These are phyloP conservation scores for Cyberlindnera mrakii DNA, from an alignment of 805 yeast genomes.

Conservation along the genomic window DNA sequence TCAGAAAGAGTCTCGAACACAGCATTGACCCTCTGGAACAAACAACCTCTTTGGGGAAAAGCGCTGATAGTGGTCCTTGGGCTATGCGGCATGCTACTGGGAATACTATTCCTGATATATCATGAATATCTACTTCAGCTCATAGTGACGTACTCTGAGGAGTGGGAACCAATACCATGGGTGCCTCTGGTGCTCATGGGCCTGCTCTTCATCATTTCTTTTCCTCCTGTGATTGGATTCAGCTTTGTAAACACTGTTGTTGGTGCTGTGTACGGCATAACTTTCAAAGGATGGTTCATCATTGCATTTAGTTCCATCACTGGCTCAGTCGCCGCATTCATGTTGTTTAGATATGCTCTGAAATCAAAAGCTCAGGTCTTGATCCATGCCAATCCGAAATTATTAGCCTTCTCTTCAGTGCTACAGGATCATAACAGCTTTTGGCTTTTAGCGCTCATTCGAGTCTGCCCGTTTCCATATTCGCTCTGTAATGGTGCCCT, in stretches of 20 bases:
- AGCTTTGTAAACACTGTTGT: constrained; percentile 56
- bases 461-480: constrained; percentile 91
- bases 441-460: constrained; percentile 58
- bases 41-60: constrained; percentile 14
- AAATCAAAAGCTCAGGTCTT: constrained; percentile 51
- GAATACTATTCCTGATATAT: constrained; percentile 9
- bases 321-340: constrained; percentile 75
- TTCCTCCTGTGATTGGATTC: constrained; percentile 90
- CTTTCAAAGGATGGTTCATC: constrained; percentile 68
- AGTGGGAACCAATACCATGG: constrained; percentile 16
- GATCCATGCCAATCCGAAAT: constrained; percentile 53
- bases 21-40: constrained; percentile 7
- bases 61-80: constrained; percentile 1
- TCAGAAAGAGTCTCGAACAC: background rate
- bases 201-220: constrained; percentile 61
- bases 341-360: constrained; percentile 56
- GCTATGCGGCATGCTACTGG: constrained; percentile 2
- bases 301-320: constrained; percentile 60
- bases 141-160: constrained; percentile 21
- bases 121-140: constrained; percentile 13
- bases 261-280: constrained; percentile 82
- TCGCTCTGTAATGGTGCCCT: constrained; percentile 89
- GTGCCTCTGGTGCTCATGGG: constrained; percentile 44
- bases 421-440: constrained; percentile 66
- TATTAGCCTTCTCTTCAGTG: constrained; percentile 70